Base-by-base conservation (phyloP, 2,329 filamentous ascomycete genomes). In the Fusarium verrucosum region DNA sequence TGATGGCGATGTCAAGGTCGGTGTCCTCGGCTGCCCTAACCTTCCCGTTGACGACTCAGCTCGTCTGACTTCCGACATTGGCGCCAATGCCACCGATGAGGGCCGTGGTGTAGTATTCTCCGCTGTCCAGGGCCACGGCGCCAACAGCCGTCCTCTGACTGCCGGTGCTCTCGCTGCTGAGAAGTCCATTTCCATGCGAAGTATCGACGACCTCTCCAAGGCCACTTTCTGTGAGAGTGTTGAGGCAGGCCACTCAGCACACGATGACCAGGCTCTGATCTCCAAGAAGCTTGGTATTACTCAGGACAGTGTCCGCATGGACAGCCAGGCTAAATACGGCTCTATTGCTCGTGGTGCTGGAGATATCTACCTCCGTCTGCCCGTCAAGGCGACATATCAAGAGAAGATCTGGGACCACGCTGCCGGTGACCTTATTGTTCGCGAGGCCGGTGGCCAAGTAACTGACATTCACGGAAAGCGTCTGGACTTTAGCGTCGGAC, bases 341-440 rank as follows among this genome's bases (percentile, higher is more conserved):
- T 95, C 92, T 32, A 96, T 99, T 75, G 95, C 95, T 32, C 86
- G 95, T 64, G 95, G 95, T 41, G 93, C 94, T 7, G 95, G 94
- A 45, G 95, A 99, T 74, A 89, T 99, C 67, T 99, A 99, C 80
- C 85, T 99, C 56, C 87, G 96, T 50, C 81, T 99, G 57, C 95
- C 95, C 5, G 90, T 92, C 59, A 91, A 87, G 75, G 90, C 89
- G 70, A 89, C 90, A 50, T 99, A 99, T 80, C 88, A 96, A 77
- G 95, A 99, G 84, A 99, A 99, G 87, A 99, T 99, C 70, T 99
- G 95, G 95, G 95, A 99, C 75, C 95, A 99, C 77, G 95, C 95
- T 17, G 95, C 94, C 13, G 95, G 95, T 36, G 94, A 97, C 72
- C 80, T 99, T 58, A 94, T 99, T 68, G 95, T 98, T 36, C 85